Conservation (phyloP, 805 yeast species). For the Metschnikowia colocasiae region DNA sequence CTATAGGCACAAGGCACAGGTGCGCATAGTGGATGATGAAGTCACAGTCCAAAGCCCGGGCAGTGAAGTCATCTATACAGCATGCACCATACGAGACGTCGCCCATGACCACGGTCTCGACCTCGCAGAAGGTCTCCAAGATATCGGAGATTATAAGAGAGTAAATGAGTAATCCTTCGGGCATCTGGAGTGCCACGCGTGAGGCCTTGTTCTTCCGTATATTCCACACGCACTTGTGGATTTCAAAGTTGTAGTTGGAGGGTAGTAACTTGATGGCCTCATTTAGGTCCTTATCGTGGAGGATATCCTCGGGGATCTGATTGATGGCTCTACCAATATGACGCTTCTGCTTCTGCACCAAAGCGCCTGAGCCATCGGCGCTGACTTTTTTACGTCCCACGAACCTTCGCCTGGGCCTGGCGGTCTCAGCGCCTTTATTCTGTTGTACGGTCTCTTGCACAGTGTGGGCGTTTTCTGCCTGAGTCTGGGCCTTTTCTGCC, state of each 20-base stretch:
- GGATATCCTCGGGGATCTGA: constrained; percentile 84
- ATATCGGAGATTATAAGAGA: constrained; percentile 89
- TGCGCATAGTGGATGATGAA: constrained; percentile 96
- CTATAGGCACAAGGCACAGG: constrained; percentile 93
- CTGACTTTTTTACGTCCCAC: constrained; percentile 41
- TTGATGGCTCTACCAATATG: constrained; percentile 63
- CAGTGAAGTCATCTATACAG: constrained; percentile 95
- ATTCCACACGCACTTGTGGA: constrained; percentile 95
- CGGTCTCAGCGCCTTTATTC: not conserved
- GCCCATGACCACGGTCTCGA: constrained; percentile 93
- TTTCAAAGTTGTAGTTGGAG: constrained; percentile 89
- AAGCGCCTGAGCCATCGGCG: constrained; percentile 6
- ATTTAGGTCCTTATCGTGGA: constrained; percentile 76
- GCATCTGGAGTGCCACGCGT: constrained; percentile 93
- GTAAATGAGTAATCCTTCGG: constrained; percentile 89
- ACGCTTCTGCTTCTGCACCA: constrained; percentile 12
- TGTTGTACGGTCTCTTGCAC: not conserved
- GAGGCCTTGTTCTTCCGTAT: constrained; percentile 69
- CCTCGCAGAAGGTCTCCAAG: constrained; percentile 81
- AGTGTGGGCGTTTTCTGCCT: not conserved
- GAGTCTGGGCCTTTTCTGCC: too few relatives aligned
- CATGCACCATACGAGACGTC: constrained; percentile 99
- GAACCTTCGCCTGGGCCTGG: constrained; percentile 50
- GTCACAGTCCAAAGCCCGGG: constrained; percentile 89
- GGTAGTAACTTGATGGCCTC: constrained; percentile 81